Evolutionary conservation across 352 stramenopile species (phyloP).

Genomic region (Thalassiosira hispida): DNA sequence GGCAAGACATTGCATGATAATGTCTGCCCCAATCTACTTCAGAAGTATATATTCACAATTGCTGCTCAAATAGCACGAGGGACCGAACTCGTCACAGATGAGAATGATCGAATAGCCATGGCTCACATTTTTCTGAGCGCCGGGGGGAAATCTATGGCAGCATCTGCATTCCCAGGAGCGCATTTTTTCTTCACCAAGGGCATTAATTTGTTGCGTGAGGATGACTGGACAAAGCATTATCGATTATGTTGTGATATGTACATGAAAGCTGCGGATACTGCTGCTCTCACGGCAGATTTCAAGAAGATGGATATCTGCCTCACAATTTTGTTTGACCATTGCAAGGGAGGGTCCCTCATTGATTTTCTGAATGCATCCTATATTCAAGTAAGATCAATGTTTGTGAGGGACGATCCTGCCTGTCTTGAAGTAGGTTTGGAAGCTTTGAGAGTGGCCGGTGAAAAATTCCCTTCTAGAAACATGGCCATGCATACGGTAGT

Average conservation of each 20-base stretch:
- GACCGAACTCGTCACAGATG: neutral
- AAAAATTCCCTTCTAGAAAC: constrained; percentile 5
- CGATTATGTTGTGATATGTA: constrained; percentile 19
- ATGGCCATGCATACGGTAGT: constrained; percentile 7
- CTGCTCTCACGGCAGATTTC: neutral
- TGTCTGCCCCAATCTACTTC: neutral
- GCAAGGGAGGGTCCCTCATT: constrained; percentile 1
- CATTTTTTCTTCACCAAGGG: constrained; percentile 19
- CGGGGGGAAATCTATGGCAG: constrained; percentile 4
- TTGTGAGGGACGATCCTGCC: neutral
- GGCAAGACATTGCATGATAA: constrained; percentile 4
- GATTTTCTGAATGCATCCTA: constrained; percentile 8
- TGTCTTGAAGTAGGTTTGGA: constrained; percentile 10
- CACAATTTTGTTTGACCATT: neutral
- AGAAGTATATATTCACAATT: constrained; percentile 21
- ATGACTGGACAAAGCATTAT: constrained; percentile 24
- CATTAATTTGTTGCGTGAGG: constrained; percentile 1
- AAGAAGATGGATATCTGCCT: constrained; percentile 11
- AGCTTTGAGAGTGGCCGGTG: constrained; percentile 8
- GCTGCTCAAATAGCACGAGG: constrained; percentile 23
- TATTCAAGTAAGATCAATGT: constrained; percentile 2
- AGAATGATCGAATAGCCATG: constrained; percentile 7
- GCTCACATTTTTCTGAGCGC: constrained; percentile 12
- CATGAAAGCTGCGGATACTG: constrained; percentile 10
- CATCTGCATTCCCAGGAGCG: constrained; percentile 3